phyloP scores from a whole-genome alignment of 768 basidiomycete species.

The Sutorius australiensis region DNA sequence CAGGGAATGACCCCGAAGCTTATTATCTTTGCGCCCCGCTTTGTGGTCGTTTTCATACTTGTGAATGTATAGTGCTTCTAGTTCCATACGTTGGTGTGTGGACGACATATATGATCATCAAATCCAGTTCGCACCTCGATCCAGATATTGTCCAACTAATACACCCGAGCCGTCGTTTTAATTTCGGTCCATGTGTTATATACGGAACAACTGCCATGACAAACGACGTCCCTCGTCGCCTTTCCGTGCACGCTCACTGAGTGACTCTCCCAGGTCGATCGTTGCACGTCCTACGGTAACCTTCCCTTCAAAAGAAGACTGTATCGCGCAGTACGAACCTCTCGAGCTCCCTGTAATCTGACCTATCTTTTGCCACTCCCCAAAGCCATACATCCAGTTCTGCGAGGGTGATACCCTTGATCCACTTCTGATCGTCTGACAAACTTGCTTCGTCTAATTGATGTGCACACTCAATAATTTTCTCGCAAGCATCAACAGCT shows the following conservation, averaged over 20 bases:
- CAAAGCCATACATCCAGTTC: slow-evolving; percentile 79
- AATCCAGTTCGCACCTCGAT: slow-evolving; percentile 9
- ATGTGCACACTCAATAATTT: slow-evolving; percentile 55
- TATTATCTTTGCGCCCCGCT: slow-evolving; percentile 3
- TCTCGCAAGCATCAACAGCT: slow-evolving; percentile 74
- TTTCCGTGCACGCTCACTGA: neutral
- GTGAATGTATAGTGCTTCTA: slow-evolving; percentile 4
- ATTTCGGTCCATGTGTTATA: slow-evolving; percentile 6
- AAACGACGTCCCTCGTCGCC: slow-evolving; percentile 1
- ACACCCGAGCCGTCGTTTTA: slow-evolving; percentile 5
- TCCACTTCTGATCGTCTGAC: slow-evolving; percentile 40
- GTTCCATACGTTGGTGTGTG: slow-evolving; percentile 1
- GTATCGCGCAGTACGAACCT: slow-evolving; percentile 67
- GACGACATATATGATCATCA: slow-evolving; percentile 12
- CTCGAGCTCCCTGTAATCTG: slow-evolving; percentile 62
- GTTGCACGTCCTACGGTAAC: neutral
- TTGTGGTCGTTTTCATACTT: slow-evolving; percentile 9
- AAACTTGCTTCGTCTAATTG: slow-evolving; percentile 22
- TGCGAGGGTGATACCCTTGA: slow-evolving; percentile 54
- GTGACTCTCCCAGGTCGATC: slow-evolving; percentile 2
- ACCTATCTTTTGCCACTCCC: slow-evolving; percentile 74
- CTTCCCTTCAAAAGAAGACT: slow-evolving; percentile 53
- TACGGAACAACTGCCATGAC: neutral
- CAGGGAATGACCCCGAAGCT: slow-evolving; percentile 4
- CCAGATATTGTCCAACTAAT: slow-evolving; percentile 1